Conservation (phyloP, 148 eudicot genomes). For the Persicaria maculosa region DNA sequence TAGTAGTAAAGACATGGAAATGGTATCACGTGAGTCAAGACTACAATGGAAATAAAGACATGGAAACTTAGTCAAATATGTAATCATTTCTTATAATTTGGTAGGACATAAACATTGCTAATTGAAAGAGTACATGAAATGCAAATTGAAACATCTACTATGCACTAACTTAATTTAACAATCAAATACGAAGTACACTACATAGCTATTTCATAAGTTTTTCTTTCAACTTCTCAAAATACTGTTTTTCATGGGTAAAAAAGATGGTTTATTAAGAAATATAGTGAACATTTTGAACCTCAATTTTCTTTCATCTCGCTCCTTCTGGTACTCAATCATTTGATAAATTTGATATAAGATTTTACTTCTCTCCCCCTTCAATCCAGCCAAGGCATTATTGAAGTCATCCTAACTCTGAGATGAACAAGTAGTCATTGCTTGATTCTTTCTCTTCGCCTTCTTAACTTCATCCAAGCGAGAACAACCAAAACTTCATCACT, state of each 20-base stretch:
- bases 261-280: background rate
- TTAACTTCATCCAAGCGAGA: background rate
- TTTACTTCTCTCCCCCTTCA: background rate
- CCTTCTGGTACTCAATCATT: background rate
- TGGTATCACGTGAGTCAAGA: too few species aligned
- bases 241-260: background rate
- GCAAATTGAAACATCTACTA: background rate
- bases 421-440: background rate
- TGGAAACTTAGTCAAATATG: too few species aligned
- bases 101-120: too few species aligned
- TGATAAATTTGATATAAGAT: background rate
- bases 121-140: background rate
- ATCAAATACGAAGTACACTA: background rate
- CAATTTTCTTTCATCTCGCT: background rate
- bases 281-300: background rate
- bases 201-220: background rate
- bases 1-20: too few species aligned
- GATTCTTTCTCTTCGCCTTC: background rate
- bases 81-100: too few species aligned
- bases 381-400: background rate
- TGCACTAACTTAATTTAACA: background rate
- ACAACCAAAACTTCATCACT: background rate
- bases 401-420: background rate
- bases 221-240: background rate
- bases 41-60: too few species aligned